Conservation (phyloP, 805 yeast species). For the Schizosaccharomyces lindneri region DNA sequence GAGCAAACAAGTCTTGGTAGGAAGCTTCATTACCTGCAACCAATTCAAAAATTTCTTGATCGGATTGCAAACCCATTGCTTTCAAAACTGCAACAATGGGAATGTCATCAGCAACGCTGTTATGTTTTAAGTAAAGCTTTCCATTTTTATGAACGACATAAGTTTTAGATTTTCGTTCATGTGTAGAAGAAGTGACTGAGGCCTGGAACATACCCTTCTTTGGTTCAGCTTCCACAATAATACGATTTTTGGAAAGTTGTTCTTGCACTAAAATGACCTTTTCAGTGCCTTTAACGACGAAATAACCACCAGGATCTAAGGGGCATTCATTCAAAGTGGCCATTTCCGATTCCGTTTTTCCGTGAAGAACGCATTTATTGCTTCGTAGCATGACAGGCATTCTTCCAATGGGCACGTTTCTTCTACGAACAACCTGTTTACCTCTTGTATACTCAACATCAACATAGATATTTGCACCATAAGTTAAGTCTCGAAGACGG, state of each 20-base stretch:
- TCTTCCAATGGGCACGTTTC: slow-evolving; percentile 81
- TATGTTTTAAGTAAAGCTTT: slow-evolving; percentile 74
- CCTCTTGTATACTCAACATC: slow-evolving; percentile 96
- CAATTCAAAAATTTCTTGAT: slow-evolving; percentile 74
- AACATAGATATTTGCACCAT: slow-evolving; percentile 83
- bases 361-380: slow-evolving; percentile 67
- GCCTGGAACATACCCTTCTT: slow-evolving; percentile 89
- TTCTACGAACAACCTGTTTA: slow-evolving; percentile 65
- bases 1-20: slow-evolving; percentile 78
- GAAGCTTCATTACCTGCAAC: slow-evolving; percentile 77
- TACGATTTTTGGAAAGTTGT: slow-evolving; percentile 87
- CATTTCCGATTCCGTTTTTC: slow-evolving; percentile 59
- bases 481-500: slow-evolving; percentile 76
- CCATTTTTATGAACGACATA: slow-evolving; percentile 83
- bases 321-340: slow-evolving; percentile 84
- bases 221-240: slow-evolving; percentile 91
- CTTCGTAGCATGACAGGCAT: slow-evolving; percentile 98
- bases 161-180: slow-evolving; percentile 91
- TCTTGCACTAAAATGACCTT: slow-evolving; percentile 92
- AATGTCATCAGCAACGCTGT: slow-evolving; percentile 81
- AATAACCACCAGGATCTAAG: slow-evolving; percentile 94
- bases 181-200: slow-evolving; percentile 91
- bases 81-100: slow-evolving; percentile 83
- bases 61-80: slow-evolving; percentile 86
- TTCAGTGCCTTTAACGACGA: slow-evolving; percentile 92